Evolutionary conservation across 495 filamentous ascomycete species (phyloP), one percentile per base, ranked within the genome.

Genomic region (Penicillium flavigenum): DNA sequence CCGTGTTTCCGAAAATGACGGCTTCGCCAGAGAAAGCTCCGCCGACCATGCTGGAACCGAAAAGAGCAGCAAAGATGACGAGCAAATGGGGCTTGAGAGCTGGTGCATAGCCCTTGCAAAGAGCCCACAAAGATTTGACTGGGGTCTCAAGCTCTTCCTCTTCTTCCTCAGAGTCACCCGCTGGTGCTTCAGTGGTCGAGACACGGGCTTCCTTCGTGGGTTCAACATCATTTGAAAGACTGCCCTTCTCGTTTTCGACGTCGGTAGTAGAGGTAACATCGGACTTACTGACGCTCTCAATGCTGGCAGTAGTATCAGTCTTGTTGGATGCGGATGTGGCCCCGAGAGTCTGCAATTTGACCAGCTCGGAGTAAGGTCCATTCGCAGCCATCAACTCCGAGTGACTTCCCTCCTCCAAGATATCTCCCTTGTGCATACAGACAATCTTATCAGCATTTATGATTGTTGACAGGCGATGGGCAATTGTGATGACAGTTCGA

Each of bases 361-460:
- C 70, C 12, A 79, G 60, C 6, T 75, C 69, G 16, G 81, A 76
- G 59, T 82, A 83, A 4, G 76, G 66, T 27, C 76, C 76, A 48
- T 71, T 58, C 47, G 59, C 58, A 19, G 63, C 72, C 69, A 76
- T 67, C 44, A 75, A 62, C 5, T 61, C 71, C 1, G 72, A 31
- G 59, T 86, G 80, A 19, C 66, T 72, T 8, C 83, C 83, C 60
- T 86, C 68, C 61, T 86, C 83, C 7, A 85, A 66, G 12, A 85
- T 74, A 47, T 73, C 62, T 4, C 83, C 83, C 43, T 80, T 74
- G 39, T 76, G 71, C 76, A 86, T 79, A 11, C 85, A 83, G 14
- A 85, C 73, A 57, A 86, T 86, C 38, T 88, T 88, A 67, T 90
- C 86, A 0, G 87, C 86, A 43, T 80, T 82, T 26, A 68, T 77